These are phyloP conservation scores for Psilocybe cyanescens DNA, from an alignment of 768 basidiomycete genomes.

Conservation along the genomic window DNA sequence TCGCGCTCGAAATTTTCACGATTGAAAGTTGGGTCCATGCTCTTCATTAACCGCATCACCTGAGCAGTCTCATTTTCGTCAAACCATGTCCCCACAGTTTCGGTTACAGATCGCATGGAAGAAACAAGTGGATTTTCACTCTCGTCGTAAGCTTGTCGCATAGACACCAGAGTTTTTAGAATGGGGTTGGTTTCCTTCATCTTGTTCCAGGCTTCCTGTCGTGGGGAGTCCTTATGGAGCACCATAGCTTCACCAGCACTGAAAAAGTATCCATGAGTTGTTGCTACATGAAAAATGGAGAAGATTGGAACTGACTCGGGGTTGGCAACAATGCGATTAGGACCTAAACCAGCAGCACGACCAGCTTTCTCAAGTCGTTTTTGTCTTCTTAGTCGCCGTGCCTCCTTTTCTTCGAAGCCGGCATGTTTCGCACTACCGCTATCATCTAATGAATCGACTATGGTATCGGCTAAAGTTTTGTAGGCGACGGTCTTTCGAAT, in stretches of 20 bases:
- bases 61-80: slow-evolving; percentile 99
- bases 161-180: slow-evolving; percentile 56
- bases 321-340: slow-evolving; percentile 65
- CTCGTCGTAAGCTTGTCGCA: slow-evolving; percentile 82
- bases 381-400: slow-evolving; percentile 79
- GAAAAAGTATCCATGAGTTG: slow-evolving; percentile 4
- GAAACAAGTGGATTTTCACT: slow-evolving; percentile 91
- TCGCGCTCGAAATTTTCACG: slow-evolving; percentile 89
- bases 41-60: slow-evolving; percentile 84
- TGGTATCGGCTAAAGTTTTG: slow-evolving; percentile 85
- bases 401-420: slow-evolving; percentile 96
- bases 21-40: slow-evolving; percentile 86
- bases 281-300: slow-evolving; percentile 3
- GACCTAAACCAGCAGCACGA: slow-evolving; percentile 60
- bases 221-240: slow-evolving; percentile 79
- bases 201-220: slow-evolving; percentile 79
- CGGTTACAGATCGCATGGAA: slow-evolving; percentile 80
- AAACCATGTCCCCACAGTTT: slow-evolving; percentile 86
- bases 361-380: slow-evolving; percentile 86
- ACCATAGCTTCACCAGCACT: slow-evolving; percentile 90
- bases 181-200: slow-evolving; percentile 83
- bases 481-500: slow-evolving; percentile 96
- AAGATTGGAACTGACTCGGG: slow-evolving; percentile 67
- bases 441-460: slow-evolving; percentile 93
- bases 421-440: slow-evolving; percentile 92